Evolutionary conservation across 345 rosid species (phyloP).

Genomic region (Populus alba): DNA sequence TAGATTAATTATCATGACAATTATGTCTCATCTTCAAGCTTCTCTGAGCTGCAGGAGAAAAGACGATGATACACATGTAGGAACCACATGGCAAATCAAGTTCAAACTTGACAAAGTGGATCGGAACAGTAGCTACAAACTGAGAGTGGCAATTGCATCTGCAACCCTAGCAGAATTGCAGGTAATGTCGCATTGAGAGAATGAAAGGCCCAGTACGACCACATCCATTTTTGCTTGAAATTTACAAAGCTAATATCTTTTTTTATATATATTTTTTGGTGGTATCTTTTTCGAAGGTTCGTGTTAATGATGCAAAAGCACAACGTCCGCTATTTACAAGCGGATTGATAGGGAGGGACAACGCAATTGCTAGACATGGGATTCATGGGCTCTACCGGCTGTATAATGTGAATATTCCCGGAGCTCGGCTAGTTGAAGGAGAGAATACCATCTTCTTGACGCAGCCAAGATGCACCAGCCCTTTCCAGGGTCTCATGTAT

Average conservation of each 20-base stretch:
- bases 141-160: constrained; percentile 28
- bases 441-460: constrained; percentile 22
- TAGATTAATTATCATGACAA: background rate
- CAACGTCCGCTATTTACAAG: constrained; percentile 17
- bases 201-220: background rate
- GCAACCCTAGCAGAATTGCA: constrained; percentile 29
- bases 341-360: constrained; percentile 27
- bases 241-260: background rate
- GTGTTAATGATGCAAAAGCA: constrained; percentile 14
- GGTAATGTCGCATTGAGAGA: constrained; percentile 7
- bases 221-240: background rate
- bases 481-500: constrained; percentile 30
- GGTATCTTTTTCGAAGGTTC: constrained; percentile 8
- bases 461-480: constrained; percentile 17
- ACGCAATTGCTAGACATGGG: constrained; percentile 34
- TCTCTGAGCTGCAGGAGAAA: constrained; percentile 31
- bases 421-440: constrained; percentile 14
- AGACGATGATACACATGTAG: constrained; percentile 36
- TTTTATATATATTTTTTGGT: background rate
- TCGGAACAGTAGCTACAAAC: constrained; percentile 4
- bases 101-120: constrained; percentile 21
- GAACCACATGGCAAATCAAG: constrained; percentile 34
- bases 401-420: constrained; percentile 14
- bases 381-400: constrained; percentile 29
- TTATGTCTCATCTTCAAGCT: background rate